A percentile compares a stretch with the other conserved stretches of the same genome.
Conservation (phyloP, 2,329 filamentous ascomycete species). For the Trichoderma endophyticum region DNA sequence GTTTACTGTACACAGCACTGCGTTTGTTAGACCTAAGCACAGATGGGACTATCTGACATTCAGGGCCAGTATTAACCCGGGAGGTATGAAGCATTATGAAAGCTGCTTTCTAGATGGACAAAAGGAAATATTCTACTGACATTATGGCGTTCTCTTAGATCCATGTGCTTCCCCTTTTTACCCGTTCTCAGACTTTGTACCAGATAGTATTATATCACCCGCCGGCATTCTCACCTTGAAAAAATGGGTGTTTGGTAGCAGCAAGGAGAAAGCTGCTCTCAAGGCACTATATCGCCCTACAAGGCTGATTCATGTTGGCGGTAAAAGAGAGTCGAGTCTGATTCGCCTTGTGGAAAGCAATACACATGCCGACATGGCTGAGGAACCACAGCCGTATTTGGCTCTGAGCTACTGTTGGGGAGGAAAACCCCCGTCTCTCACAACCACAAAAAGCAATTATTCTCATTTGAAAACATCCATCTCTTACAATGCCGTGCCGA, state of each 20-base stretch:
- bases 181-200: not conserved
- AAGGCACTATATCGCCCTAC: not conserved
- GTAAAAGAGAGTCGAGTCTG: not conserved
- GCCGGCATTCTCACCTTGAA: constrained; percentile 3
- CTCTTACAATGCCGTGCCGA: not conserved
- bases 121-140: not conserved
- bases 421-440: not conserved
- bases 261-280: not conserved
- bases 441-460: not conserved
- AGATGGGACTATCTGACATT: not conserved
- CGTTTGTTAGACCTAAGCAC: not conserved
- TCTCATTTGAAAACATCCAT: not conserved
- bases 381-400: not conserved
- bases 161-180: not conserved
- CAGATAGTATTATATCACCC: not conserved
- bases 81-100: not conserved
- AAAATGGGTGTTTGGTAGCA: not conserved
- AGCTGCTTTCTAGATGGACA: not conserved
- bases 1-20: not conserved
- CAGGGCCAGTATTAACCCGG: not conserved
- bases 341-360: not conserved
- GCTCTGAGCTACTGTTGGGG: constrained; percentile 11
- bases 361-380: not conserved
- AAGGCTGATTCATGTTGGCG: not conserved
- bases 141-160: not conserved